phyloP scores from a whole-genome alignment of 75 land plant species.

The Azolla pinnata region DNA sequence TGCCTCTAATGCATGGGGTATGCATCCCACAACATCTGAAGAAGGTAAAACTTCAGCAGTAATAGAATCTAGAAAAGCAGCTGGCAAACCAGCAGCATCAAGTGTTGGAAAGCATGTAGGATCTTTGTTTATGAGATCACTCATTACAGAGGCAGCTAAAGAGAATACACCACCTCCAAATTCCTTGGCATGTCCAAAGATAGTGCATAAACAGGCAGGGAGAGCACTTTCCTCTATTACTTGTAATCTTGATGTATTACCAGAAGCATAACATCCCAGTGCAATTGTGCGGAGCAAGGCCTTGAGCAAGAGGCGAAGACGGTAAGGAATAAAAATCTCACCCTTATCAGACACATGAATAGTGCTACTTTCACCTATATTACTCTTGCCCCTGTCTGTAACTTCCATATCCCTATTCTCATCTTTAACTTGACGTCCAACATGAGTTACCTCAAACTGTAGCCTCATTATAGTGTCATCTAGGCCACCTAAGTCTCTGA shows the following conservation, averaged over 20 bases:
- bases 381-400: conserved; percentile 24
- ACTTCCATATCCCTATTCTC: conserved; percentile 9
- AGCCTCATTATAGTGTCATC: conserved; percentile 69
- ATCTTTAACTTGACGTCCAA: conserved; percentile 22
- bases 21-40: conserved; percentile 74
- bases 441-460: conserved; percentile 57
- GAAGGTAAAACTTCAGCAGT: conserved; percentile 71
- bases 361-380: conserved; percentile 19
- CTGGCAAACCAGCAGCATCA: conserved; percentile 74
- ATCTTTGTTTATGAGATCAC: conserved; percentile 95
- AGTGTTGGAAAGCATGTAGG: conserved; percentile 84
- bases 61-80: conserved; percentile 82
- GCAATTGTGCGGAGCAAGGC: conserved; percentile 79
- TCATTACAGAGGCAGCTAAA: conserved; percentile 91
- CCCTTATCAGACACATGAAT: conserved; percentile 9
- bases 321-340: conserved; percentile 58
- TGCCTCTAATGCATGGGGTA: conserved; percentile 88
- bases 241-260: conserved; percentile 45
- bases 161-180: conserved; percentile 98
- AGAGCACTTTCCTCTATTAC: conserved; percentile 76
- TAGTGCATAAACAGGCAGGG: conserved; percentile 60
- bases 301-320: conserved; percentile 57
- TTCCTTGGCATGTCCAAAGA: conserved; percentile 74
- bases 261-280: conserved; percentile 90
- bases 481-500: conserved; percentile 80